A percentile compares a stretch with the other conserved stretches of the same genome.
phyloP scores from a whole-genome alignment of 345 rosid species.

The thale cress (Arabidopsis thaliana) region DNA sequence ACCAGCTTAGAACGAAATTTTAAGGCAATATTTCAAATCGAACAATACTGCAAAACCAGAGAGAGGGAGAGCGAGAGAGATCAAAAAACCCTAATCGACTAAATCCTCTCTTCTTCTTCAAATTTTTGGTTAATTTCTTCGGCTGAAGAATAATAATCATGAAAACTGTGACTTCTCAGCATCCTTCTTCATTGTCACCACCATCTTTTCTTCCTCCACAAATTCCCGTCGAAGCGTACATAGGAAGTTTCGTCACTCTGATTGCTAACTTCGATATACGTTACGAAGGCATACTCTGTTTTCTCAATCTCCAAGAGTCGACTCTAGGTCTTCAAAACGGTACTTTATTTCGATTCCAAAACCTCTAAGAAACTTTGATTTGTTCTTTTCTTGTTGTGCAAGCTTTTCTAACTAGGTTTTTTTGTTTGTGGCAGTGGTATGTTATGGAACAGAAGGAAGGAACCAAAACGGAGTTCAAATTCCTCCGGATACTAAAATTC shows the following conservation, averaged over 20 bases:
- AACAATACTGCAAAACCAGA: neutral
- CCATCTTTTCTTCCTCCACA: neutral
- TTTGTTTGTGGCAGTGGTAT: constrained; percentile 48
- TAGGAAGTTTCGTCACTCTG: constrained; percentile 53
- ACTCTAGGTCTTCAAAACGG: constrained; percentile 53
- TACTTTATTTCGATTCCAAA: constrained; percentile 12
- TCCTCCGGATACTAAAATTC: constrained; percentile 44
- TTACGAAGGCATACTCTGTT: constrained; percentile 53
- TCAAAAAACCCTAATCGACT: constrained; percentile 1
- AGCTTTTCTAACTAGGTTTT: neutral
- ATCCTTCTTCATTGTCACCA: constrained; percentile 14
- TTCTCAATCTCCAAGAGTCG: constrained; percentile 45
- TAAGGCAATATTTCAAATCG: constrained; percentile 4
- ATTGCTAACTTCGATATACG: constrained; percentile 52
- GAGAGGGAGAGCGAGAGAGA: neutral
- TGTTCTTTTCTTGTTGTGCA: neutral
- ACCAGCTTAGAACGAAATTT: neutral
- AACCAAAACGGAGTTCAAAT: constrained; percentile 48
- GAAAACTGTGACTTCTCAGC: constrained; percentile 30
- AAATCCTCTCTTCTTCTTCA: neutral
- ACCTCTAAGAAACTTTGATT: neutral
- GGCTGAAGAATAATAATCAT: constrained; percentile 10
- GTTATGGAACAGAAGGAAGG: constrained; percentile 58
- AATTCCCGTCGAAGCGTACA: constrained; percentile 40
- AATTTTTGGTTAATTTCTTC: neutral